These are phyloP conservation scores for Quercus lobata DNA, from an alignment of 331 rosid species.

Conservation along the genomic window DNA sequence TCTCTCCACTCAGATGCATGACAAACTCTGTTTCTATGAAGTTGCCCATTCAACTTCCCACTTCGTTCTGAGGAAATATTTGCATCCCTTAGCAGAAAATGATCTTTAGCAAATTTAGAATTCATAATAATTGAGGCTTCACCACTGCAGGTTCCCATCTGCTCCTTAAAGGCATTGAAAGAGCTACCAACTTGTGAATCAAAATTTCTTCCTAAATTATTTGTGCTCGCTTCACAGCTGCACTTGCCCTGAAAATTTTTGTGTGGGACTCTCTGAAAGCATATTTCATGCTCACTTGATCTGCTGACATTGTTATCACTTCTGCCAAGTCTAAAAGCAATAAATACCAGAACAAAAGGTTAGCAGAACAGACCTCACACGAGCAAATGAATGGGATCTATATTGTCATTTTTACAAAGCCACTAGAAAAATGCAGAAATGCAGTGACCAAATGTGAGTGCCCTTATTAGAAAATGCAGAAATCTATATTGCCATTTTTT, in stretches of 20 bases:
- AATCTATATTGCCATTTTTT: no score
- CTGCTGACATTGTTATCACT: slow-evolving; percentile 23
- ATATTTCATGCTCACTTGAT: slow-evolving; percentile 30
- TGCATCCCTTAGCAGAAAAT: slow-evolving; percentile 12
- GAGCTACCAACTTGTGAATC: slow-evolving; percentile 32
- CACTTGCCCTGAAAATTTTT: slow-evolving; percentile 23
- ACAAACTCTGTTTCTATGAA: slow-evolving; percentile 16
- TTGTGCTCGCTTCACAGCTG: slow-evolving; percentile 18
- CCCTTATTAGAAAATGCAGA: no score
- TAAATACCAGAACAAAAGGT: background rate
- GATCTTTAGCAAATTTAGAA: slow-evolving; percentile 33
- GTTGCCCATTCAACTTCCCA: slow-evolving; percentile 25
- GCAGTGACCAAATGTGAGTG: background rate
- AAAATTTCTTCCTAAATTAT: slow-evolving; percentile 27
- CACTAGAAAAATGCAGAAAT: background rate
- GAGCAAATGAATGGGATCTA: background rate
- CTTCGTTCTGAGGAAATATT: slow-evolving; percentile 22
- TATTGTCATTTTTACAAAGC: background rate
- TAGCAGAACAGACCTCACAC: background rate
- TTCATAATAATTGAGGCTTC: slow-evolving; percentile 26
- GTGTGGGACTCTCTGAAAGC: slow-evolving; percentile 28
- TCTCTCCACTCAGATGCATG: slow-evolving; percentile 58
- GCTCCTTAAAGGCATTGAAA: slow-evolving; percentile 16
- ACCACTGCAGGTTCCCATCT: slow-evolving; percentile 19
- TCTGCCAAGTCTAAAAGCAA: slow-evolving; percentile 38